Evolutionary conservation across 306 rosid genomes (phyloP), one percentile per base, ranked within the genome.

Genomic region (Vigna reflexopilosa): DNA sequence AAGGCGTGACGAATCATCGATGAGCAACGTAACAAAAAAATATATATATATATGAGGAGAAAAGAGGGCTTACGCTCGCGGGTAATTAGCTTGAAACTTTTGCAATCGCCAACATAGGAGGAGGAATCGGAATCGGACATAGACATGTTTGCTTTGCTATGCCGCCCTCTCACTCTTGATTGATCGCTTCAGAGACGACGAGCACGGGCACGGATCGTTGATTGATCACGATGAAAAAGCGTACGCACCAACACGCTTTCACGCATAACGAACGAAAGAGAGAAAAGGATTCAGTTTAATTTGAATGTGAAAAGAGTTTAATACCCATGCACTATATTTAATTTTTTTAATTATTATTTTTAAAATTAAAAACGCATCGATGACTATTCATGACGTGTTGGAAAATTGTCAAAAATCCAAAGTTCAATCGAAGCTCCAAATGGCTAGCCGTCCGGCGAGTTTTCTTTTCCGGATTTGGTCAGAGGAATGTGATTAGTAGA

Each of bases 111-210:
- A 44, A 54, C 75, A 30, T 72, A 76, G 67, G 83, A 83, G 8
- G 83, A 82, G 36, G 84, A 64, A 58, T 83, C 86, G 32, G 86
- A 86, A 77, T 86, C 89, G 3, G 85, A 86, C 70, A 86, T 72
- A 71, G 89, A 86, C 86, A 85, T 85, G 66, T n/a, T 26, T 42
- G 70, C 5, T 36, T 8, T 64, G 63, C 22, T 70, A 8, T 79
- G 77, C 74, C 16, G 76, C 58, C 49, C 52, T 65, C 61, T 52
- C 20, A 54, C 54, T 10, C 77, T 55, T 28, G 61, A 55, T 73
- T 22, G 83, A 78, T 73, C 68, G 80, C 81, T 66, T 16, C 9
- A 28, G 73, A 68, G 78, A 76, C 55, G 49, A 28, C 48, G 72
- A 77, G 67, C 52, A 77, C 73, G 70, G 68, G 49, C 52, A 57